Base-by-base conservation (phyloP, 2,329 filamentous ascomycete species). In the Botryotinia calthae region DNA sequence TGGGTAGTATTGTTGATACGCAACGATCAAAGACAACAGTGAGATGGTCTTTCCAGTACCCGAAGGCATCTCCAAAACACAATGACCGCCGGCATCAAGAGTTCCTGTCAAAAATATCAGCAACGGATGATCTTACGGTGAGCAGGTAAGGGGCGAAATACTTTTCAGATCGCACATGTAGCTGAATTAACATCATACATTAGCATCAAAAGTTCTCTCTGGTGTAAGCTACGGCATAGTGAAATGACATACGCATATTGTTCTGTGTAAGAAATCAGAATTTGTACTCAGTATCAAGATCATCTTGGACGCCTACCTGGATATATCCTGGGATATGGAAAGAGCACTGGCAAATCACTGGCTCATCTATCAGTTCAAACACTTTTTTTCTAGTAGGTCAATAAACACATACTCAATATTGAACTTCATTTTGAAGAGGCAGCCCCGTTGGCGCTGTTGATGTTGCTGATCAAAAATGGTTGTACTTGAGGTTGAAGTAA, bases 11-110 rank as follows among this genome's bases (percentile, higher is more conserved):
- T 96, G 93, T 82, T 99, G 97, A 80, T 99, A 99, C 59, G 96
- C 95, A 73, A 99, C 90, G 79, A 99, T 99, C 78, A 99, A 88
- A 0, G 96, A 98, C 62, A 99, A 86, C 7, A 99, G 86, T 16
- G 96, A 98, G 40, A 99, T 93, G 0, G 96, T 99, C 86, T 99
- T 99, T 75, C 96, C 96, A 37, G 96, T 99, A 61, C 96, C 96
- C 74, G 96, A 99, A 82, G 96, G 96, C 96, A 99, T 99, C 84
- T 99, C 96, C 78, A 99, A 85, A 34, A 99, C 95, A 82, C 95
- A 98, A 84, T 99, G 94, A 74, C 96, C 97, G 70, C 93, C 93
- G 31, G 91, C 92, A 86, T 99, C 96, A 79, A 99, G 91, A 31
- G 96, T 98, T 82, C 85, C 84, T 85, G 20, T 51, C 12, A 42